Percentiles rank a stretch among this genome's conserved stretches.
Evolutionary conservation across 805 yeast genomes (phyloP).

Genomic region (Candida namnaoensis): DNA sequence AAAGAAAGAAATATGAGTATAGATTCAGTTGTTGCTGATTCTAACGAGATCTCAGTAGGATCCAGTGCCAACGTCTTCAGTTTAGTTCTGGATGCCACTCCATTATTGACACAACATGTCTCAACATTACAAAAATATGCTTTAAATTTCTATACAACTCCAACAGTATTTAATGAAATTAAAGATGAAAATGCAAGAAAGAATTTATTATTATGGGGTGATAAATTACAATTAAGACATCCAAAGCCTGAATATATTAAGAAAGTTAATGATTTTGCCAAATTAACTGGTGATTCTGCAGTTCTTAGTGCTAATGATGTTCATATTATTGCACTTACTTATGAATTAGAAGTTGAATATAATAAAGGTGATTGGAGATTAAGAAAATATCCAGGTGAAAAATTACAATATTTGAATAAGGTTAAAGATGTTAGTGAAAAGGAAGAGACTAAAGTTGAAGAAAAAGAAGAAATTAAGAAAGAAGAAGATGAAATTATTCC

Average conservation of each 20-base stretch:
- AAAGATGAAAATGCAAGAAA: conserved; percentile 78
- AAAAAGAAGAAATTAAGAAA: conserved; percentile 5
- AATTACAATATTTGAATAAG: conserved; percentile 12
- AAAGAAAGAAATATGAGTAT: too few species aligned
- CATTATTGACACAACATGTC: conserved; percentile 79
- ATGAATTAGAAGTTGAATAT: conserved; percentile 71
- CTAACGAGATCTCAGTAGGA: too few species aligned
- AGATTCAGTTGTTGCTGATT: too few species aligned
- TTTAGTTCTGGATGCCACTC: conserved; percentile 90
- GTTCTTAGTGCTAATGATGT: conserved; percentile 89
- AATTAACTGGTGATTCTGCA: conserved; percentile 81
- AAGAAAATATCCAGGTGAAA: conserved; percentile 66
- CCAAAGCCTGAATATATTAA: conserved; percentile 61
- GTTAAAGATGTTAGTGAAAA: conserved; percentile 4
- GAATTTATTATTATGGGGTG: conserved; percentile 77
- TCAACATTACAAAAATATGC: conserved; percentile 67
- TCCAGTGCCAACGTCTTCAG: conserved; percentile 31
- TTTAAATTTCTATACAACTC: conserved; percentile 72
- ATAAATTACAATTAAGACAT: conserved; percentile 59
- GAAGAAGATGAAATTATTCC: conserved; percentile 3
- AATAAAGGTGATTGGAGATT: conserved; percentile 65
- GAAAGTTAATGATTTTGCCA: conserved; percentile 68
- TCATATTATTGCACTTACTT: conserved; percentile 85
- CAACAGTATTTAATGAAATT: conserved; percentile 83
- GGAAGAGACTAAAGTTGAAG: conserved; percentile 9